These are phyloP conservation scores for Fusarium albosuccineum DNA, from an alignment of 2,329 filamentous ascomycete species.

Conservation along the genomic window DNA sequence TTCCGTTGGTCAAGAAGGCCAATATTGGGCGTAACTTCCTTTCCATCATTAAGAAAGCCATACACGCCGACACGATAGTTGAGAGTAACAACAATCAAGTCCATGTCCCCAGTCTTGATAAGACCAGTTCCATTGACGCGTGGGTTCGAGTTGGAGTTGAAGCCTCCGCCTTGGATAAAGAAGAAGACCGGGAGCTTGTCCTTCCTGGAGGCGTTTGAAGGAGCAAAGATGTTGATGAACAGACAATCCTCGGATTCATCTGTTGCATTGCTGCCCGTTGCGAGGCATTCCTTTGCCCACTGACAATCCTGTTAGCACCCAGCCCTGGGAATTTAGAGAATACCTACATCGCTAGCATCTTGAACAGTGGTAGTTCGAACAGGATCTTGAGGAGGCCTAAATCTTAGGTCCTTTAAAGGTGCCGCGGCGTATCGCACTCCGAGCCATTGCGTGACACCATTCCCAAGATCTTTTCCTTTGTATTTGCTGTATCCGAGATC, in stretches of 20 bases:
- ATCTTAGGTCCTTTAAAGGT: slow-evolving; percentile 74
- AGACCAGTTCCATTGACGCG: slow-evolving; percentile 73
- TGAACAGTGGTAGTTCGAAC: slow-evolving; percentile 58
- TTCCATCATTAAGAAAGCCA: slow-evolving; percentile 75
- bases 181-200: slow-evolving; percentile 74
- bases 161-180: slow-evolving; percentile 72
- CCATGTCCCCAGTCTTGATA: slow-evolving; percentile 66
- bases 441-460: slow-evolving; percentile 77
- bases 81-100: slow-evolving; percentile 77
- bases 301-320: slow-evolving; percentile 17
- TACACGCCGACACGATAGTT: slow-evolving; percentile 83
- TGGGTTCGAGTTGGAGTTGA: slow-evolving; percentile 61
- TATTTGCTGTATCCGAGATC: slow-evolving; percentile 78
- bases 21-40: slow-evolving; percentile 72
- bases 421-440: slow-evolving; percentile 81
- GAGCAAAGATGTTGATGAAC: slow-evolving; percentile 74
- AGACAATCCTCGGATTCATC: slow-evolving; percentile 74
- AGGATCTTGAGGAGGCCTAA: slow-evolving; percentile 76
- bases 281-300: slow-evolving; percentile 49
- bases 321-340: rapidly evolving
- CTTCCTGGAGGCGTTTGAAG: slow-evolving; percentile 61
- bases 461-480: slow-evolving; percentile 64
- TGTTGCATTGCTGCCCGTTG: slow-evolving; percentile 45
- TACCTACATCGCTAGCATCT: slow-evolving; percentile 65
- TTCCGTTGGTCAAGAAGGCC: slow-evolving; percentile 79